Evolutionary conservation across 2,329 filamentous ascomycete species (phyloP).

Genomic region (Colletotrichum scovillei): DNA sequence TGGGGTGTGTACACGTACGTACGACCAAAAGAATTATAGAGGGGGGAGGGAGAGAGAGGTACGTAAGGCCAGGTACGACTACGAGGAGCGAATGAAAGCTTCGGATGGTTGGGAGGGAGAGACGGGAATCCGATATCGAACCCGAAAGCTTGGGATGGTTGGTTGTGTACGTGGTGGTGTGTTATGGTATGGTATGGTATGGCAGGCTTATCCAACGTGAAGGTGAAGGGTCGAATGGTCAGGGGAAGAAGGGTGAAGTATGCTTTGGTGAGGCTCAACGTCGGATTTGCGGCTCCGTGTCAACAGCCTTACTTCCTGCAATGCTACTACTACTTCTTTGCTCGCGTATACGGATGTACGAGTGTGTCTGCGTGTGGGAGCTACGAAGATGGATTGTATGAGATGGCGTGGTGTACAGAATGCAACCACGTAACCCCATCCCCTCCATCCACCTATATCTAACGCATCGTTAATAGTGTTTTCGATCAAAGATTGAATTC

Average conservation of each 20-base stretch:
- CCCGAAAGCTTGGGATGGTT: conserved; percentile 23
- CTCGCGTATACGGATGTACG: not conserved
- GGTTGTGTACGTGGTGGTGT: not conserved
- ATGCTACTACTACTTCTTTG: not conserved
- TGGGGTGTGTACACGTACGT: not conserved
- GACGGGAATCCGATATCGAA: conserved; percentile 23
- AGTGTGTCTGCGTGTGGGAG: not conserved
- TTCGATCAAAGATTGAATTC: not conserved
- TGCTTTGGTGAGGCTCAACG: not conserved
- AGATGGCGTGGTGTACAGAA: not conserved
- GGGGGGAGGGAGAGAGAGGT: too few species aligned
- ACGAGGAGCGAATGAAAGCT: not conserved
- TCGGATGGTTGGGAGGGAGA: not conserved
- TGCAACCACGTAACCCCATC: not conserved
- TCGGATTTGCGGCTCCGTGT: not conserved
- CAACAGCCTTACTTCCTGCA: not conserved
- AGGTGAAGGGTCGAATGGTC: not conserved
- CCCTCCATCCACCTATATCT: not conserved
- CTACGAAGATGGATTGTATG: not conserved
- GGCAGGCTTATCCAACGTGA: too few species aligned
- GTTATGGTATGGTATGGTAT: not conserved
- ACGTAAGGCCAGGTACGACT: not conserved
- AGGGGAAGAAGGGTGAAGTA: not conserved
- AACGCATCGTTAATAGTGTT: not conserved
- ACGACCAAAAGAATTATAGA: too few species aligned